Evolutionary conservation across 257 asterid species (phyloP).

Genomic region (Gentiana dahurica): DNA sequence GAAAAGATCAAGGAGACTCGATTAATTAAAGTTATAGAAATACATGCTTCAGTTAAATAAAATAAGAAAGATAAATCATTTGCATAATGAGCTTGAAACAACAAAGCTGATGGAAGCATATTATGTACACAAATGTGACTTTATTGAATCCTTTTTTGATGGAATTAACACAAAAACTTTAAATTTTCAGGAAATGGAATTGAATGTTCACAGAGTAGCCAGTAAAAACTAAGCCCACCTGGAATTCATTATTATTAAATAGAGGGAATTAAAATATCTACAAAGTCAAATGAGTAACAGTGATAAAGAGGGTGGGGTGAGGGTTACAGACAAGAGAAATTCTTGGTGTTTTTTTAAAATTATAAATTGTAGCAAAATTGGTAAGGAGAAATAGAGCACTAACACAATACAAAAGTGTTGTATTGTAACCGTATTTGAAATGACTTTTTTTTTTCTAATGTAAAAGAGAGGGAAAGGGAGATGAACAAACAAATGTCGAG

Average conservation of each 20-base stretch:
- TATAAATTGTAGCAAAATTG: neutral
- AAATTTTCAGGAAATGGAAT: constrained; percentile 9
- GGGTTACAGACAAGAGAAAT: neutral
- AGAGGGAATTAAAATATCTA: neutral
- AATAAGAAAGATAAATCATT: too few species aligned
- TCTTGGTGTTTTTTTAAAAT: neutral
- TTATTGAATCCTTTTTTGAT: too few species aligned
- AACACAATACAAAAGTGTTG: neutral
- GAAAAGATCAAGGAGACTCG: too few species aligned
- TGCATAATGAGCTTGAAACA: too few species aligned
- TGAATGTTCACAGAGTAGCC: constrained; percentile 1
- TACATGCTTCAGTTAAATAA: too few species aligned
- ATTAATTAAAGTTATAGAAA: too few species aligned
- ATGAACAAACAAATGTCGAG: constrained; percentile 1
- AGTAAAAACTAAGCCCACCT: neutral
- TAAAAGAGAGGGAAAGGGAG: constrained; percentile 1
- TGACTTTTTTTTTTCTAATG: neutral
- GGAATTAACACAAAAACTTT: neutral
- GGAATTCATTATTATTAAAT: neutral
- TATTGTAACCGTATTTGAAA: neutral
- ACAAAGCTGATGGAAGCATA: too few species aligned
- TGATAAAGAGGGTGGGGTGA: neutral
- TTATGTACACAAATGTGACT: too few species aligned
- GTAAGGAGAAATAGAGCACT: neutral
- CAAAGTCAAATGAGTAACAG: neutral